Conservation (phyloP, 176 grass and related monocot genomes). For the Triticum monococcum region DNA sequence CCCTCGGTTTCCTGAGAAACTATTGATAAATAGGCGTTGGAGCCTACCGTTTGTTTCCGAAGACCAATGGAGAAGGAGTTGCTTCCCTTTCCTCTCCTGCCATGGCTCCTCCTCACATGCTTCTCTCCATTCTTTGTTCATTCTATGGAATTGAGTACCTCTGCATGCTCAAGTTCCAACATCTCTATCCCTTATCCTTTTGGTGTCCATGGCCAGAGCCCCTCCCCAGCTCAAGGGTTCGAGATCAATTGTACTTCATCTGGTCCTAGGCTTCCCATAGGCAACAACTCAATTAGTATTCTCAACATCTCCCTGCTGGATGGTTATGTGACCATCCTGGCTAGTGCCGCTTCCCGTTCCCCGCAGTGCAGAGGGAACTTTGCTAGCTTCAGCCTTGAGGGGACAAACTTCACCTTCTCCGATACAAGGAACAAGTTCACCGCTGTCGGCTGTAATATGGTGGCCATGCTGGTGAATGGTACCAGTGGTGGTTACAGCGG, state of each 20-base stretch:
- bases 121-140: neutral
- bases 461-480: neutral
- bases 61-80: neutral
- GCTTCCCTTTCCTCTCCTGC: neutral
- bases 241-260: neutral
- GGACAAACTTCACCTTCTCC: constrained; percentile 3
- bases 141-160: neutral
- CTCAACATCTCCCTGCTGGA: constrained; percentile 6
- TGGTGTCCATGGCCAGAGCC: neutral
- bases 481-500: neutral
- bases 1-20: neutral
- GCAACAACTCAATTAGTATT: neutral
- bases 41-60: neutral
- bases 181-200: constrained; percentile 3
- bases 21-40: neutral
- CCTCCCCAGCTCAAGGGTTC: neutral
- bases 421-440: constrained; percentile 18
- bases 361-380: neutral
- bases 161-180: neutral
- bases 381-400: neutral
- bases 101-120: neutral
- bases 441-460: neutral
- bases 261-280: neutral
- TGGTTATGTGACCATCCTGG: neutral
- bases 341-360: neutral